These are phyloP conservation scores for Colletotrichum incanum DNA, from an alignment of 2,329 filamentous ascomycete species.

Conservation along the genomic window DNA sequence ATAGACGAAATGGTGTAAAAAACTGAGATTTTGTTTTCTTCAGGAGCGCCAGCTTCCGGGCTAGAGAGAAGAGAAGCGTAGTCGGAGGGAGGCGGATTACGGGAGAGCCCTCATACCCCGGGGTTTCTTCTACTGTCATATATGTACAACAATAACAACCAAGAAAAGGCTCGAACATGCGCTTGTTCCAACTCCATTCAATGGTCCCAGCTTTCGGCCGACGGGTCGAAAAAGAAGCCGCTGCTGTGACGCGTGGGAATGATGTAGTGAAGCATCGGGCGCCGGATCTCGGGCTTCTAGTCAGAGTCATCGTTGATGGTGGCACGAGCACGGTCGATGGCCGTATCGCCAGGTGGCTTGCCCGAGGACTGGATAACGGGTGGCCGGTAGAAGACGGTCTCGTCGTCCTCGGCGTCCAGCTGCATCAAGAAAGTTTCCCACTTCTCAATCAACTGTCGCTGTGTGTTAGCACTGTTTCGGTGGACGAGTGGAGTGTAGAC, in stretches of 20 bases:
- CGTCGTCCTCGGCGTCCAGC: conserved; percentile 93
- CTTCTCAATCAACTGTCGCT: conserved; percentile 79
- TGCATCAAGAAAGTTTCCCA: conserved; percentile 99
- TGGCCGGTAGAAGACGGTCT: conserved; percentile 75
- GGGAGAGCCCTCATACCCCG: conserved; percentile 25
- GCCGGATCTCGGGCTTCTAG: conserved; percentile 53
- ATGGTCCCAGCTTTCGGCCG: conserved; percentile 4
- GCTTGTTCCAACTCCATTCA: conserved; percentile 29
- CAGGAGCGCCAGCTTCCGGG: conserved; percentile 17
- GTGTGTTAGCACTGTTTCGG: conserved; percentile 45
- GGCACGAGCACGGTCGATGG: conserved; percentile 72
- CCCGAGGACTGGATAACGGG: conserved; percentile 68
- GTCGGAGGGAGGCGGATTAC: conserved; percentile 36
- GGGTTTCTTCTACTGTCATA: conserved; percentile 44
- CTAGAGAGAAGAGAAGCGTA: neutral
- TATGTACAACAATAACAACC: conserved; percentile 45
- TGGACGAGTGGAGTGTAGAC: conserved; percentile 46
- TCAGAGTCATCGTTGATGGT: conserved; percentile 74
- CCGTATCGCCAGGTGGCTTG: conserved; percentile 70
- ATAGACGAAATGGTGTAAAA: conserved; percentile 14
- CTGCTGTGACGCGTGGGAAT: conserved; percentile 27
- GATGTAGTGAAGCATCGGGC: conserved; percentile 25
- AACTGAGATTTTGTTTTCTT: conserved; percentile 12
- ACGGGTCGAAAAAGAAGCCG: conserved; percentile 26
- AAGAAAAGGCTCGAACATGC: conserved; percentile 31